Evolutionary conservation across 495 filamentous ascomycete species (phyloP).

Genomic region (Chaetomium tenue): DNA sequence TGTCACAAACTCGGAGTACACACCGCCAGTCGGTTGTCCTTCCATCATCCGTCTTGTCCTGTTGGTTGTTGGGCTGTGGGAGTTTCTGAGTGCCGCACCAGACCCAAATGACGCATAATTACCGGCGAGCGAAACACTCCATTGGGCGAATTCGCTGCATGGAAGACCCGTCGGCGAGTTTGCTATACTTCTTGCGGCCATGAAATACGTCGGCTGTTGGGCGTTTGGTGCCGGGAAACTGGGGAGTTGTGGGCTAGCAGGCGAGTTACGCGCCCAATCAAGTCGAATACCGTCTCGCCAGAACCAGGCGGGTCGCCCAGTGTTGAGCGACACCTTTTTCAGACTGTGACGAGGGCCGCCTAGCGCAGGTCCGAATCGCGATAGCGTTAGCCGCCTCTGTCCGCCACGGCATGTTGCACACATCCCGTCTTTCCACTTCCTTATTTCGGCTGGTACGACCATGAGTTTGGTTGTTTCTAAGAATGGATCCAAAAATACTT

Average conservation of each 20-base stretch:
- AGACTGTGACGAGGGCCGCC: slow-evolving; percentile 9
- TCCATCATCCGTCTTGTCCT: not conserved
- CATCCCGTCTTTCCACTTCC: not conserved
- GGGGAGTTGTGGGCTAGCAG: not conserved
- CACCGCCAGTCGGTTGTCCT: not conserved
- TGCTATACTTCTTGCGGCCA: not conserved
- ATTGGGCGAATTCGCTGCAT: not conserved
- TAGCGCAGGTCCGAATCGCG: slow-evolving; percentile 30
- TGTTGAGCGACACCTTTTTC: too few species aligned
- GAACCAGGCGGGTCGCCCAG: not conserved
- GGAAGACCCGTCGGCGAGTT: too few species aligned
- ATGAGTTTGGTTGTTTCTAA: slow-evolving; percentile 19
- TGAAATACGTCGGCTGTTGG: not conserved
- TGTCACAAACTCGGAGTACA: not conserved
- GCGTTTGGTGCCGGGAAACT: not conserved
- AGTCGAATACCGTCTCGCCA: not conserved
- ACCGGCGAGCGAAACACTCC: not conserved
- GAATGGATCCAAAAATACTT: slow-evolving; percentile 21
- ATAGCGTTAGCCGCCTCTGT: slow-evolving; percentile 20
- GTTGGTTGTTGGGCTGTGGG: not conserved
- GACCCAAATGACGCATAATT: not conserved
- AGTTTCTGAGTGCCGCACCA: not conserved
- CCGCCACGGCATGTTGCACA: slow-evolving; percentile 1
- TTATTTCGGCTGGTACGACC: not conserved
- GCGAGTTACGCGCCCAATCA: not conserved